These are phyloP conservation scores for Cucumis sativus DNA, from an alignment of 306 rosid genomes.

Conservation along the genomic window DNA sequence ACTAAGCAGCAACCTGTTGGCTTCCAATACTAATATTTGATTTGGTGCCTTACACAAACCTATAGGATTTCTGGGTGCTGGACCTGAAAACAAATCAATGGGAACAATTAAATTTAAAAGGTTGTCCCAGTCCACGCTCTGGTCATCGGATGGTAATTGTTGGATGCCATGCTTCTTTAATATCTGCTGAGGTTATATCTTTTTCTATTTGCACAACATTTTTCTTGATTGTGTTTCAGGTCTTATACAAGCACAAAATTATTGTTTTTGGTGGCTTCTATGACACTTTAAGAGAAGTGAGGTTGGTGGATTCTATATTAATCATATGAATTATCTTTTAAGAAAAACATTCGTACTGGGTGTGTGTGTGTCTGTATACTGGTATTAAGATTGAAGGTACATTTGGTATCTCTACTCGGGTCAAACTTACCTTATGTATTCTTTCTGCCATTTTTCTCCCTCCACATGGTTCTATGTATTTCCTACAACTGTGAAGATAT, in stretches of 20 bases:
- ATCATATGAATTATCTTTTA: background rate
- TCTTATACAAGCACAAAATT: constrained; percentile 94
- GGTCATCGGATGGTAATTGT: constrained; percentile 94
- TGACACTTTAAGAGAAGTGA: constrained; percentile 98
- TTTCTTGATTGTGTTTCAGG: constrained; percentile 39
- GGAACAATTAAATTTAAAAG: constrained; percentile 88
- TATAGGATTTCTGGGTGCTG: constrained; percentile 90
- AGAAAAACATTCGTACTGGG: background rate
- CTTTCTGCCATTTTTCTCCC: background rate
- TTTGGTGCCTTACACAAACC: constrained; percentile 9
- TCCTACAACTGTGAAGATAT: background rate
- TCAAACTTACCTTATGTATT: background rate
- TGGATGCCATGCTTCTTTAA: background rate
- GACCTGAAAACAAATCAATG: constrained; percentile 95
- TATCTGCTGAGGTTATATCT: background rate
- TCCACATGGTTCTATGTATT: background rate
- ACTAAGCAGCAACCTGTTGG: constrained; percentile 13
- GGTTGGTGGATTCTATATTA: constrained; percentile 37
- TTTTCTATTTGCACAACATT: background rate
- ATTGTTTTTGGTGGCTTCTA: constrained; percentile 96
- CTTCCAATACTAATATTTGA: background rate
- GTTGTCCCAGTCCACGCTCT: constrained; percentile 91
- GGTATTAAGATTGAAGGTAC: background rate
- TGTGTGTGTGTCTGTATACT: background rate
- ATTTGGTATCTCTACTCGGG: background rate